Evolutionary conservation across 2,329 filamentous ascomycete species (phyloP), one percentile per base, ranked within the genome.

Genomic region (Shiraia bambusicola): DNA sequence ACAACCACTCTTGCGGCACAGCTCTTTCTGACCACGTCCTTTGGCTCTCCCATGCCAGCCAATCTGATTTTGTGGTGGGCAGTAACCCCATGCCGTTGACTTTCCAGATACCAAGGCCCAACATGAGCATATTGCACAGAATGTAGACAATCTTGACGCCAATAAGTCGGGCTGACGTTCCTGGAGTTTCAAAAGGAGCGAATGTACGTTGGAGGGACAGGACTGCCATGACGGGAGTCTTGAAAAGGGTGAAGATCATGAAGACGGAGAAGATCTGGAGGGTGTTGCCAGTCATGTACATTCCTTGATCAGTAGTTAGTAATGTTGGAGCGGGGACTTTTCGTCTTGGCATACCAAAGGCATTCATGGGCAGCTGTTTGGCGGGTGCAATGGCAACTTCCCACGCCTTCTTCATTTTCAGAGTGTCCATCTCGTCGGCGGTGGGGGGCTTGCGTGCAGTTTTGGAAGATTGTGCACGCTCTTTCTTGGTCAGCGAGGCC

Each of bases 191-290:
- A 70, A 95, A 95, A 49, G 86, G 85, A 64, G 88, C 82, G 69
- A 98, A 97, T n/a, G 87, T 88, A 63, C 84, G 81, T 65, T 93
- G 90, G 34, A 92, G 92, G 55, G 76, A 82, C 47, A 95, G 72
- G 32, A 97, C 74, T 25, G 91, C 93, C 70, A 88, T 82, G 47
- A 98, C 79, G 8, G 93, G 93, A 55, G 88, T 94, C 77, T 97
- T 97, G 79, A 98, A 98, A 32, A 95, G 84, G 87, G 96, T 97
- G 62, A 92, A 91, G 13, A 97, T 92, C 91, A 97, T 98, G 89
- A 97, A 97, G 72, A 98, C 97, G 72, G 87, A 94, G 76, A 98
- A 98, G 55, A 98, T 97, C 69, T 98, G 93, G 33, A 98, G 81
- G 48, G 88, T 90, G 74, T 97, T 98, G 62, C 93, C 93, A 24